Evolutionary conservation across 176 grass and related monocot species (phyloP), one percentile per base, ranked within the genome.

Genomic region (Areca catechu): DNA sequence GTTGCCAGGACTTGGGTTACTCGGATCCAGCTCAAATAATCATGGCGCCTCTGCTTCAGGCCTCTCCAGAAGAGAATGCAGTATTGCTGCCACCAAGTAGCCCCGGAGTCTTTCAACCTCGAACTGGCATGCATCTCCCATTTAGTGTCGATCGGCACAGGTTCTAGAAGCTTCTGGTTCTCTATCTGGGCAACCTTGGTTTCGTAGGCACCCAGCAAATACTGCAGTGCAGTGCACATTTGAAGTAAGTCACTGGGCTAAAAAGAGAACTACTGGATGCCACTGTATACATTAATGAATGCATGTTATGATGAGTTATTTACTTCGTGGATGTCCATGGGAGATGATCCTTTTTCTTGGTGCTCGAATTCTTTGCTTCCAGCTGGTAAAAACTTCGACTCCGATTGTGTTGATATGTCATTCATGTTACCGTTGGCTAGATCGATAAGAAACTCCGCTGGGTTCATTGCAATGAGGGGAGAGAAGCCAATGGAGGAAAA

Each of bases 1-100:
- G 83, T 96, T 57, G 86, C 83, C 66, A 96, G 71, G 74, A 96
- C 91, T 60, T 96, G 91, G 52, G 80, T 86, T 50, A 96, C 90
- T 72, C 91, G 86, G 86, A 96, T 90, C 91, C 86, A 96, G 24
- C 91, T 96, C 63, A 96, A 78, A 62, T 96, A 96, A 69, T 96
- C 91, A 54, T 96, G 86, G 5, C 83, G 67, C 20, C 91, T 78
- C 79, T 96, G 86, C 61, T 90, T 96, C 56, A 90, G 57, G 9
- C 91, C 91, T 79, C 91, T 96, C 55, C 78, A 79, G 49, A 96
- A 96, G 5, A 96, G 82, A 79, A 96, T 96, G 59, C 71, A 74
- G 66, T 84, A 96, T 58, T 96, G 91, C 52, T 84, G 70, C 62
- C 83, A 82, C 91, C 91, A 90, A 71, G 19, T 73, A 56, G 91